Evolutionary conservation across 805 yeast genomes (phyloP).

Genomic region (Pachysolen tannophilus): DNA sequence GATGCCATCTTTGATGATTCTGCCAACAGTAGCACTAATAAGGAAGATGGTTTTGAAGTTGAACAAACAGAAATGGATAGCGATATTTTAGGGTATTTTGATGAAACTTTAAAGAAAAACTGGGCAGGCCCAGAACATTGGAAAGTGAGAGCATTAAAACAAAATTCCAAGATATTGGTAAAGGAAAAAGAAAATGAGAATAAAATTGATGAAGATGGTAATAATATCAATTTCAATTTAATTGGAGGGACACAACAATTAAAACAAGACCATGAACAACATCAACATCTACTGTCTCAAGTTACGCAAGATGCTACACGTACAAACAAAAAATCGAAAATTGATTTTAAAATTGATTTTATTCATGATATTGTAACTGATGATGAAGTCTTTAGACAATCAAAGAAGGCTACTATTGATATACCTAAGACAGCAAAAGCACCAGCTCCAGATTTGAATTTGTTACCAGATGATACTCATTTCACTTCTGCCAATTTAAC

Average conservation of each 20-base stretch:
- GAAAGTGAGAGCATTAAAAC: constrained; percentile 61
- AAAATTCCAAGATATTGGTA: constrained; percentile 3
- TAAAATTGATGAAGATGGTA: not conserved
- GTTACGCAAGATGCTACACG: not conserved
- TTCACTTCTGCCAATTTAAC: constrained; percentile 65
- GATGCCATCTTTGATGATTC: constrained; percentile 8
- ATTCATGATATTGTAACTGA: constrained; percentile 24
- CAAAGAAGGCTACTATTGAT: constrained; percentile 23
- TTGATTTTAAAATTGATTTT: constrained; percentile 13
- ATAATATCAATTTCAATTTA: not conserved
- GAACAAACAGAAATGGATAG: constrained; percentile 29
- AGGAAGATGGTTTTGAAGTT: constrained; percentile 8
- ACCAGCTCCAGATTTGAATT: constrained; percentile 30
- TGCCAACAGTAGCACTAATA: constrained; percentile 1
- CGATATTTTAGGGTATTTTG: constrained; percentile 74
- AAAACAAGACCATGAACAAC: not conserved
- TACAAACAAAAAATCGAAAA: constrained; percentile 7
- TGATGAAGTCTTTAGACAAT: constrained; percentile 24
- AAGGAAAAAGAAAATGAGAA: not conserved
- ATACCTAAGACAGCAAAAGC: constrained; percentile 33
- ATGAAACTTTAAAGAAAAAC: constrained; percentile 51
- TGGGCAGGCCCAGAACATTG: constrained; percentile 92
- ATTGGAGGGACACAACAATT: not conserved
- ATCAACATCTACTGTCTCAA: not conserved
- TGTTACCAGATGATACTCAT: constrained; percentile 66